Conservation (phyloP, 2,329 filamentous ascomycete genomes). For the Dothideomycetidae sp. region DNA sequence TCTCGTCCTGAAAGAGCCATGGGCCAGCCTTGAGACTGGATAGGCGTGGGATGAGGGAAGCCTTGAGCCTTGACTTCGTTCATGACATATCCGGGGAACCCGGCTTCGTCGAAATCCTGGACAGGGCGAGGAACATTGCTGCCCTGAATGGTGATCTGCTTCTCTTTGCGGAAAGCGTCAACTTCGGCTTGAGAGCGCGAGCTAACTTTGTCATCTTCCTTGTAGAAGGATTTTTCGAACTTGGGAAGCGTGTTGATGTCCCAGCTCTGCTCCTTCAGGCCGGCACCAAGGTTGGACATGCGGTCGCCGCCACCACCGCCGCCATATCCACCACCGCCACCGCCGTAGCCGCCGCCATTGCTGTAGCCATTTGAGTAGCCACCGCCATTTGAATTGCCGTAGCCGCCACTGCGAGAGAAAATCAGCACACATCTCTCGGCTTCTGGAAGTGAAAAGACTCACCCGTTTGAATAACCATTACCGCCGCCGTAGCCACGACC, state of each 20-base stretch:
- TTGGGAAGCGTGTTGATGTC: constrained; percentile 71
- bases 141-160: constrained; percentile 73
- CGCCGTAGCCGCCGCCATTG: constrained; percentile 20
- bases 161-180: constrained; percentile 71
- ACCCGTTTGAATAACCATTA: constrained; percentile 25
- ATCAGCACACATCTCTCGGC: constrained; percentile 3
- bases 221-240: constrained; percentile 99
- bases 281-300: constrained; percentile 82
- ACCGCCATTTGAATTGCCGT: constrained; percentile 15
- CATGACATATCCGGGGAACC: constrained; percentile 94
- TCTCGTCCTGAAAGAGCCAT: constrained; percentile 98
- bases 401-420: constrained; percentile 3
- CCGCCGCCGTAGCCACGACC: constrained; percentile 16
- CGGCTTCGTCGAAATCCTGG: constrained; percentile 93
- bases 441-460: constrained; percentile 7
- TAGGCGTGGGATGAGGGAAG: constrained; percentile 83
- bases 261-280: constrained; percentile 79
- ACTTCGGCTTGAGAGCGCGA: constrained; percentile 65
- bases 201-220: constrained; percentile 72
- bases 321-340: constrained; percentile 27
- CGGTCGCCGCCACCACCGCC: constrained; percentile 69
- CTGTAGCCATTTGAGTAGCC: constrained; percentile 22
- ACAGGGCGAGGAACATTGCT: constrained; percentile 79
- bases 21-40: constrained; percentile 97
- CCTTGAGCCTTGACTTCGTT: constrained; percentile 97